Evolutionary conservation across 2,329 filamentous ascomycete species (phyloP).

Genomic region (Tympanopsis confertula): DNA sequence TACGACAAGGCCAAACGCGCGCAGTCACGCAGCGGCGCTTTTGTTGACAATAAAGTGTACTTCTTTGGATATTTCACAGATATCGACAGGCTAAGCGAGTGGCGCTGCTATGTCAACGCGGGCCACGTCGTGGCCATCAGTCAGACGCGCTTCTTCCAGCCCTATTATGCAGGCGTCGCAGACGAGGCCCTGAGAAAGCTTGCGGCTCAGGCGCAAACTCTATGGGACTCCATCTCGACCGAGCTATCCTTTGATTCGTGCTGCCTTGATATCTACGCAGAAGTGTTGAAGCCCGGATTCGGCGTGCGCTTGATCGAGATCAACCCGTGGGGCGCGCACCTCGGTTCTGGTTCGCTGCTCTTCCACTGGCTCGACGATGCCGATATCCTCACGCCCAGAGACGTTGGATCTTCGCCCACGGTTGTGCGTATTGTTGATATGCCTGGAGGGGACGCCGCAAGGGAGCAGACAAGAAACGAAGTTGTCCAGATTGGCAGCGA

Average conservation of each 20-base stretch:
- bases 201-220: background rate
- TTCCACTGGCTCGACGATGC: background rate
- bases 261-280: background rate
- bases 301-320: background rate
- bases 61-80: background rate
- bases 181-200: background rate
- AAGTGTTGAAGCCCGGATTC: background rate
- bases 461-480: background rate
- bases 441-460: background rate
- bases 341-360: background rate
- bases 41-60: constrained; percentile 1
- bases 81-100: background rate
- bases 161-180: background rate
- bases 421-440: background rate
- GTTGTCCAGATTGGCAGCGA: background rate
- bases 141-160: background rate
- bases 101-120: background rate
- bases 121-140: background rate
- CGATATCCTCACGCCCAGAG: background rate
- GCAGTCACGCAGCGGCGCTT: background rate
- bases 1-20: too few species aligned
- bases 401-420: too few species aligned
- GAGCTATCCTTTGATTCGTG: background rate
- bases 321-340: background rate
- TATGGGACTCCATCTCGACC: background rate